A percentile compares a stretch with the other conserved stretches of the same genome.
Evolutionary conservation across 106 monocot genomes (phyloP).

Genomic region (Ottelia alismoides): DNA sequence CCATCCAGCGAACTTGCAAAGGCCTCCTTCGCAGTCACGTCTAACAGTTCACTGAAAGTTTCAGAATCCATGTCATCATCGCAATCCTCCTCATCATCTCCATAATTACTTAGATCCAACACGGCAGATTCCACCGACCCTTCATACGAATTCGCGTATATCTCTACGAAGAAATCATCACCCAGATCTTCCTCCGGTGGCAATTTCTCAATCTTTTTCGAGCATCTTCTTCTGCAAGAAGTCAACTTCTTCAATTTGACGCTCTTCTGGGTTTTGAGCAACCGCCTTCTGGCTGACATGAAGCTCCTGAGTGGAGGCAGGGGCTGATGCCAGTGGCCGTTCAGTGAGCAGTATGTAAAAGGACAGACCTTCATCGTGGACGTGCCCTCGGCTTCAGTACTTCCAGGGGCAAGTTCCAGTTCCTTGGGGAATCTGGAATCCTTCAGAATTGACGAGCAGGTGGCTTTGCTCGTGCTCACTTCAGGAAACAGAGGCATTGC

Average conservation of each 20-base stretch:
- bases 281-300: conserved; percentile 24
- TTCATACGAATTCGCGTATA: conserved; percentile 15
- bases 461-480: conserved; percentile 20
- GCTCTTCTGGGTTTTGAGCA: conserved; percentile 43
- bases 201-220: conserved; percentile 4
- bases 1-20: neutral
- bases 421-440: conserved; percentile 44
- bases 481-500: conserved; percentile 5
- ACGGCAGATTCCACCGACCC: neutral
- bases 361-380: conserved; percentile 36
- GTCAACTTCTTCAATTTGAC: conserved; percentile 24
- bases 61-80: neutral
- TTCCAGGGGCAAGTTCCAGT: conserved; percentile 36
- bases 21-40: neutral
- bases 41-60: neutral
- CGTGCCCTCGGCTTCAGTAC: conserved; percentile 24
- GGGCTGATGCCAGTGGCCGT: conserved; percentile 28
- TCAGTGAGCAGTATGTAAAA: conserved; percentile 58
- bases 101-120: neutral
- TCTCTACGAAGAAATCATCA: conserved; percentile 50
- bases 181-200: conserved; percentile 7
- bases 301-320: conserved; percentile 35
- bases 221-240: conserved; percentile 16
- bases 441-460: conserved; percentile 64
- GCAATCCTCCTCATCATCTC: neutral